Conservation (phyloP, 2,329 filamentous ascomycete genomes). For the Clonostachys rosea region DNA sequence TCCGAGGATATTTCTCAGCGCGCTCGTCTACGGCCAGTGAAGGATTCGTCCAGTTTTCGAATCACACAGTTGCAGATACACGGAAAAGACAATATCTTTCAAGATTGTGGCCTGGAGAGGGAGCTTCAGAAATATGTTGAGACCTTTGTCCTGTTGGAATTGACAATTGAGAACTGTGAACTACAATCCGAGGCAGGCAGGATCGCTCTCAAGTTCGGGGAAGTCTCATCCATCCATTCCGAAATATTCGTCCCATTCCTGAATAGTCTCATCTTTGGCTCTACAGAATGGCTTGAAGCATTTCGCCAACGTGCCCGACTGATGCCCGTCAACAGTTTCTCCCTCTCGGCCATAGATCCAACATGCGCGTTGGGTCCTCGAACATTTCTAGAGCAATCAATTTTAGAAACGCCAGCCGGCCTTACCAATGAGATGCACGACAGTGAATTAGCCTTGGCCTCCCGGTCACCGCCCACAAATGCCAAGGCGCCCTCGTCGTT, state of each 20-base stretch:
- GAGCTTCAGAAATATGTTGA: constrained; percentile 49
- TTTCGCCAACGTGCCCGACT: constrained; percentile 48
- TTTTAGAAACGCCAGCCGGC: too few species aligned
- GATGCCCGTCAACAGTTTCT: too few species aligned
- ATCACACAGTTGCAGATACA: constrained; percentile 48
- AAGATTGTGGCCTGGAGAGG: constrained; percentile 48
- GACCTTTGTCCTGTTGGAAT: constrained; percentile 44
- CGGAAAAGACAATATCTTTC: constrained; percentile 52
- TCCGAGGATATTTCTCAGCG: constrained; percentile 32
- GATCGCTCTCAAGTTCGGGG: constrained; percentile 52
- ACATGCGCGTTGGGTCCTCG: too few species aligned
- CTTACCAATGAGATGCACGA: too few species aligned
- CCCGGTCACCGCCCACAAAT: too few species aligned
- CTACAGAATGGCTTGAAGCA: constrained; percentile 46
- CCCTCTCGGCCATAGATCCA: too few species aligned
- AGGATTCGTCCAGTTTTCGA: constrained; percentile 38
- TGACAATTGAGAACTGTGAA: constrained; percentile 55
- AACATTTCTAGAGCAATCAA: too few species aligned
- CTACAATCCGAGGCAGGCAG: constrained; percentile 55
- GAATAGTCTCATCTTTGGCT: constrained; percentile 42
- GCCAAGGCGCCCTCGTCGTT: constrained; percentile 26
- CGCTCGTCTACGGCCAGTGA: constrained; percentile 43
- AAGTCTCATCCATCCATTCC: constrained; percentile 40
- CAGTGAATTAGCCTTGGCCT: too few species aligned
- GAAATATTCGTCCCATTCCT: constrained; percentile 51